Conservation (phyloP, 352 stramenopile genomes). For the Globisporangium camurandrum region DNA sequence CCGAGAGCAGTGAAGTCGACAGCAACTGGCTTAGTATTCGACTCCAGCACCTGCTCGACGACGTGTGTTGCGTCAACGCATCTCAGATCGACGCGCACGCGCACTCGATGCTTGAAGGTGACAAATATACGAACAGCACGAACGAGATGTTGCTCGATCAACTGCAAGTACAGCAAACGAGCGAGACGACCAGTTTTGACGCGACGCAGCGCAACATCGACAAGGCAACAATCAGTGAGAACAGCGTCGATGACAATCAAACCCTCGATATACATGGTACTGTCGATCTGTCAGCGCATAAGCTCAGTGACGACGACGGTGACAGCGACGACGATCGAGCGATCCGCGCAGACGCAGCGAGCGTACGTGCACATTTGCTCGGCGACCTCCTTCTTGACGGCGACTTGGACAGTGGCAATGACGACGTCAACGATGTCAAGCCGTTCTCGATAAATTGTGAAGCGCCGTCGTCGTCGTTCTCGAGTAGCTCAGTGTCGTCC, state of each 20-base stretch:
- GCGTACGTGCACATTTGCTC: not conserved
- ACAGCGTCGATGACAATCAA: not conserved
- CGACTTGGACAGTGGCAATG: conserved; percentile 2
- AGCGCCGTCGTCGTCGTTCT: not conserved
- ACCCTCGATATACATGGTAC: not conserved
- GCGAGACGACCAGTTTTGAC: too few species aligned
- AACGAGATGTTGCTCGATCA: not conserved
- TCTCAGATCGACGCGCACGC: conserved; percentile 1
- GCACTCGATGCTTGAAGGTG: too few species aligned
- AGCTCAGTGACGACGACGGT: conserved; percentile 1
- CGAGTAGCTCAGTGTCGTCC: not conserved
- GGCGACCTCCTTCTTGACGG: not conserved
- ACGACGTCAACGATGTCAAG: not conserved
- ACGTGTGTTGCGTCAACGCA: not conserved
- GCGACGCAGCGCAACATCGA: not conserved
- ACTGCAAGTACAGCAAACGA: not conserved
- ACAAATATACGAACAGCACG: not conserved
- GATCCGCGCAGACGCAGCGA: conserved; percentile 8
- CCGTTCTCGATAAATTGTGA: too few species aligned
- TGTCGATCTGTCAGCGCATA: conserved; percentile 2
- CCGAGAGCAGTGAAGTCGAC: too few species aligned
- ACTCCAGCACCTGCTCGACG: not conserved
- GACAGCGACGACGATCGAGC: conserved; percentile 3
- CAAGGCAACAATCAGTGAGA: not conserved
- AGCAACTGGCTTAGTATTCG: not conserved